Base-by-base conservation (phyloP, 2,329 filamentous ascomycete genomes). In the Calonectria multiphialidica region DNA sequence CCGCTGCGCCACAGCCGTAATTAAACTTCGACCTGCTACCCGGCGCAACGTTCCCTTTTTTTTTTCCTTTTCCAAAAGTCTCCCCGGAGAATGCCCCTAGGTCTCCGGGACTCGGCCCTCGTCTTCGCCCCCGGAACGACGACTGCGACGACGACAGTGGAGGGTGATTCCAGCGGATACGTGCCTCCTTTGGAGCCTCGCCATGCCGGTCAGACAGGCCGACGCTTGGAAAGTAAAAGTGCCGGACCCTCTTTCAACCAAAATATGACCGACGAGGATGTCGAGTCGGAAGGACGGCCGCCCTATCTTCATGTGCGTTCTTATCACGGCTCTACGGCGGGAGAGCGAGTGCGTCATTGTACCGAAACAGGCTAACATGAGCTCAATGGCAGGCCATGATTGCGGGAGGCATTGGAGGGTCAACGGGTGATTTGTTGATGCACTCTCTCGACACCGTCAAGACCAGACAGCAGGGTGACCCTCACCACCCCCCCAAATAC, bases 401-500 rank as follows among this genome's bases (percentile, higher is more conserved):
- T 80, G 97, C 97, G 40, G 97, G 97, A 81, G 97, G 96, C 72
- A 88, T 97, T 66, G 97, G 97, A 81, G 97, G 97, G 66, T 96
- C 94, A 18, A 97, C 94, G 68, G 97, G 97, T 71, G 97, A 99
- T 84, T 94, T 99, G 90, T 88, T 99, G 77, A 99, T 99, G 97
- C 97, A 99, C 86, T 98, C 96, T 55, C 90, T 99, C 81, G 97
- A 99, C 84, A 99, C 97, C 1, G 97, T 99, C 80, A 99, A 99
- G 86, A 99, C 97, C 57, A 91, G 97, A 78, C 97, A 99, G 83
- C 97, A 99, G 85, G 97, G 96, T 80, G 97, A 98, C 81, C 96
- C 96, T 53, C 93, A 97, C 82, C 90, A 98, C 72, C 97, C 97
- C 25, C 94, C 97, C 1, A 98, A 94, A 85, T 99, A 99, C 85